Percentiles rank a stretch among this genome's conserved stretches.
phyloP scores from a whole-genome alignment of 352 stramenopile species.

The Phytophthora sp. region DNA sequence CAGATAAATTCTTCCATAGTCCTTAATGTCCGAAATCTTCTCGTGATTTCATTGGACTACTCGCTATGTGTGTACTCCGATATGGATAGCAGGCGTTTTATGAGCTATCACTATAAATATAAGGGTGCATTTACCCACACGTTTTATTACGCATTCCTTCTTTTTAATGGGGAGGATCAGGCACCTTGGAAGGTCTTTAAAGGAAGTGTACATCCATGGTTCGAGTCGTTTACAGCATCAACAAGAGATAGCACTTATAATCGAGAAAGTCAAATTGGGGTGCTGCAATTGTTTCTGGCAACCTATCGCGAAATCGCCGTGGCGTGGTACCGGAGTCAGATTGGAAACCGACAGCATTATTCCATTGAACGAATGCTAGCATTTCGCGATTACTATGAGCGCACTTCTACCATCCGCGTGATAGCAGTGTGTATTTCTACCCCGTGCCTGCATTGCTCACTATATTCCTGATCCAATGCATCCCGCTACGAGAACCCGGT shows the following conservation, averaged over 20 bases:
- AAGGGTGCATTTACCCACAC: no score
- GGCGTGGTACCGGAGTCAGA: not conserved
- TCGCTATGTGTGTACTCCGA: no score
- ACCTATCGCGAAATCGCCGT: not conserved
- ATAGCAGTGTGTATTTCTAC: not conserved
- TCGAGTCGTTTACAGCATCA: not conserved
- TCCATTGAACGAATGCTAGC: conserved; percentile 8
- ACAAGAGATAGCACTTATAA: no score
- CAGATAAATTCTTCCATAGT: no score
- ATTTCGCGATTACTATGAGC: conserved; percentile 3
- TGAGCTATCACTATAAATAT: no score
- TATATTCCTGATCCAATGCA: conserved; percentile 5
- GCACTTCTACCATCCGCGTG: not conserved
- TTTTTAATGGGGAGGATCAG: no score
- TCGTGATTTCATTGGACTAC: no score
- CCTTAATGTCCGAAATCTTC: no score
- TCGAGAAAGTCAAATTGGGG: not conserved
- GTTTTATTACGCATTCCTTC: no score
- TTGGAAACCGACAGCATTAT: not conserved
- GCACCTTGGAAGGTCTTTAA: no score
- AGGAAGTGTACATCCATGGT: no score
- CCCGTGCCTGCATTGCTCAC: not conserved
- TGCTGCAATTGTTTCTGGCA: not conserved
- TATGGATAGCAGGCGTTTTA: no score
- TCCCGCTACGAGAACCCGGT: not conserved